Base-by-base conservation (phyloP, 768 basidiomycete genomes). In the Termitomyces eurrhizus region DNA sequence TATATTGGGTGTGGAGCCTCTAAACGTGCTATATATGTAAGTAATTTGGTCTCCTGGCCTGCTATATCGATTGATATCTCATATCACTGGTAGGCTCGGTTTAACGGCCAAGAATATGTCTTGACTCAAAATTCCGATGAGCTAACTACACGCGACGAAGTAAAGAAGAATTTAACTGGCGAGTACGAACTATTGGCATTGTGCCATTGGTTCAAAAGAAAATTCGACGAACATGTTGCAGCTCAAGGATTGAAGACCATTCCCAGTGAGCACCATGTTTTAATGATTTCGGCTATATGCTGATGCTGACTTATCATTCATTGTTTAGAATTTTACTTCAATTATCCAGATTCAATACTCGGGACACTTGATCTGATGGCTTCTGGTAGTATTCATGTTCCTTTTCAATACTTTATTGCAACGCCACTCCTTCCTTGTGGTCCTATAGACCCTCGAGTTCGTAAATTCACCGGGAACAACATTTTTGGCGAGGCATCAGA, bases 21-120 rank as follows among this genome's bases (percentile, higher is more conserved):
- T 50, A 70, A 65, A 55, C 50, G 49, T 21, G 64, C 63, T n/a
- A 66, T 70, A 16, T 70, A 70, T 63, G 65, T 67, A 56, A 42
- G 66, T 68, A 8, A 1, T 52, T 37, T 16, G 11, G 1, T 11
- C n/a, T n/a, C n/a, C n/a, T n/a, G n/a, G n/a, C n/a, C n/a, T n/a
- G n/a, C n/a, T n/a, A n/a, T n/a, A n/a, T 12, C 13, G 5, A 65
- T 64, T 63, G 44, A 32, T 11, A 9, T 9, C 14, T 42, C n/a
- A n/a, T n/a, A n/a, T n/a, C n/a, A n/a, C n/a, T n/a, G n/a, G 7
- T 46, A 59, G 58, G 52, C 52, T 45, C 16, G 52, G n/a, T 55
- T 54, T 41, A 61, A 14, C 36, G 61, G 55, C 14, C 57, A 46
- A 41, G 70, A 69, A 62, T 69, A 66, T 63, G 66, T 66, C 2